phyloP scores from a whole-genome alignment of 257 asterid species.

The Scutellaria baicalensis region DNA sequence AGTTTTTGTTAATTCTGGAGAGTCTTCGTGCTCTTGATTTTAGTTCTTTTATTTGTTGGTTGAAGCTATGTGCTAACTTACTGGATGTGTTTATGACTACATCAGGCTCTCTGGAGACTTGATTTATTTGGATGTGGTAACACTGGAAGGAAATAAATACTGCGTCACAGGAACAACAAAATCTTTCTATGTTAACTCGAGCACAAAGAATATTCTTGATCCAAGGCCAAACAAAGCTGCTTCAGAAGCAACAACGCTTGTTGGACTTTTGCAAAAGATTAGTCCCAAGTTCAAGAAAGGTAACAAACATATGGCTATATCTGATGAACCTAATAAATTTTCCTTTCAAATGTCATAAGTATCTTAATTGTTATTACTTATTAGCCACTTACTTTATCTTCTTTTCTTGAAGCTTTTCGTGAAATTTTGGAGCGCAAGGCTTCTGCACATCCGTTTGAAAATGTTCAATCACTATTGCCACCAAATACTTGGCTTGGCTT shows the following conservation, averaged over 20 bases:
- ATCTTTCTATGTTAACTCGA: slow-evolving; percentile 75
- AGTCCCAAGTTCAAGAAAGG: slow-evolving; percentile 95
- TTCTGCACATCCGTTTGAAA: slow-evolving; percentile 91
- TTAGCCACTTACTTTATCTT: slow-evolving; percentile 12
- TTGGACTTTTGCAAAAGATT: slow-evolving; percentile 84
- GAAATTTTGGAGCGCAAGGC: slow-evolving; percentile 91
- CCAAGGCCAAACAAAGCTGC: slow-evolving; percentile 61
- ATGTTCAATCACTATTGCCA: slow-evolving; percentile 69
- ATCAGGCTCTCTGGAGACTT: slow-evolving; percentile 95
- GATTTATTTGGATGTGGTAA: slow-evolving; percentile 79
- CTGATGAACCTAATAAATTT: neutral
- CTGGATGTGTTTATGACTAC: slow-evolving; percentile 21
- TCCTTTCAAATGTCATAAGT: neutral
- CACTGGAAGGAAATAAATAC: slow-evolving; percentile 80
- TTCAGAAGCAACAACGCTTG: slow-evolving; percentile 70
- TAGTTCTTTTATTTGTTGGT: slow-evolving; percentile 10
- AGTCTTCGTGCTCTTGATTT: neutral
- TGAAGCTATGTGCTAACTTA: slow-evolving; percentile 11
- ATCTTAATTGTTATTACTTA: neutral
- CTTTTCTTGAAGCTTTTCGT: slow-evolving; percentile 57
- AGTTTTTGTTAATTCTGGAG: neutral
- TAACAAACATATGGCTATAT: slow-evolving; percentile 16
- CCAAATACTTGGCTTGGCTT: slow-evolving; percentile 88
- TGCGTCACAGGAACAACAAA: slow-evolving; percentile 89
- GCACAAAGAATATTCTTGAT: slow-evolving; percentile 64